Conservation (phyloP, 306 rosid genomes). For the Mimosa bimucronata region DNA sequence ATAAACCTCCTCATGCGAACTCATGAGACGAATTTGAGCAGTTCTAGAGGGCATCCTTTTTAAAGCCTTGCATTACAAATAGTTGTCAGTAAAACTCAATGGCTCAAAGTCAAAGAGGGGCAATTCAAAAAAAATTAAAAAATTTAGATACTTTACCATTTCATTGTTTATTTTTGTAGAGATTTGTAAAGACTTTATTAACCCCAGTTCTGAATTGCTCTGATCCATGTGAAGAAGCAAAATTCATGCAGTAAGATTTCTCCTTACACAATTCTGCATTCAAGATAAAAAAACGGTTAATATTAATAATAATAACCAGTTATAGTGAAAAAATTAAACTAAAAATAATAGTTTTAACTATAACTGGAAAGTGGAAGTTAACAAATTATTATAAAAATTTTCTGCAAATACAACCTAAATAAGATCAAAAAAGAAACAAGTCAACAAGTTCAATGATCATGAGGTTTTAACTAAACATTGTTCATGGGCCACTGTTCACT, state of each 20-base stretch:
- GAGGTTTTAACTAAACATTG: background rate
- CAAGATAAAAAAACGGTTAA: slow-evolving; percentile 22
- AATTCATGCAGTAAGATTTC: slow-evolving; percentile 31
- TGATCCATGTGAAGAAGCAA: slow-evolving; percentile 31
- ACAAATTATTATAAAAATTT: slow-evolving; percentile 18
- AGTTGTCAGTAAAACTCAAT: slow-evolving; percentile 24
- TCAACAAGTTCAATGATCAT: slow-evolving; percentile 3
- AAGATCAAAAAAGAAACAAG: slow-evolving; percentile 28
- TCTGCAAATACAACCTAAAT: slow-evolving; percentile 8
- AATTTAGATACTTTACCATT: slow-evolving; percentile 36
- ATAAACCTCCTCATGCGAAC: slow-evolving; percentile 89
- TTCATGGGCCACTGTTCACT: background rate
- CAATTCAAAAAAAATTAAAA: slow-evolving; percentile 24
- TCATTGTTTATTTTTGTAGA: slow-evolving; percentile 24
- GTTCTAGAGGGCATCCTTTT: slow-evolving; percentile 52
- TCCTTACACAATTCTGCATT: slow-evolving; percentile 33
- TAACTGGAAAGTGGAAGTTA: slow-evolving; percentile 11
- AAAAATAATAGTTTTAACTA: background rate
- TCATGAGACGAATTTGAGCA: slow-evolving; percentile 86
- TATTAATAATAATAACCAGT: background rate
- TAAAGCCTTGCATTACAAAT: slow-evolving; percentile 44
- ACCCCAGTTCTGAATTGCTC: slow-evolving; percentile 30
- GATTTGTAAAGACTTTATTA: background rate
- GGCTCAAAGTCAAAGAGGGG: slow-evolving; percentile 15
- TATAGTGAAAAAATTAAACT: background rate